These are phyloP conservation scores for Arthroderma uncinatum DNA, from an alignment of 2,329 filamentous ascomycete genomes.

Conservation along the genomic window DNA sequence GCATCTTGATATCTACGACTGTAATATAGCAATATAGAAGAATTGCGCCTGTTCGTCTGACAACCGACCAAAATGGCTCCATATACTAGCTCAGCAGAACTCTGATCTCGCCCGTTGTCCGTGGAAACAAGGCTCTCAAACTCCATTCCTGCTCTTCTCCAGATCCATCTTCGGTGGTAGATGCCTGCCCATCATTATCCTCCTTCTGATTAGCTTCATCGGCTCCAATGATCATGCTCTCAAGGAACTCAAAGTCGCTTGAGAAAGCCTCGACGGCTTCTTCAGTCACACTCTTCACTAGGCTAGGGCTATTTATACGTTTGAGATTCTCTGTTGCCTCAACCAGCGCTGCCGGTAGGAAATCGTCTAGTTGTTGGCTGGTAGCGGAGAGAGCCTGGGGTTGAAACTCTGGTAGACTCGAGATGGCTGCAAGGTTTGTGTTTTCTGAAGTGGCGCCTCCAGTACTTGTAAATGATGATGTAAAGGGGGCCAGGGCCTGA, in stretches of 20 bases:
- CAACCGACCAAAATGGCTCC: not conserved
- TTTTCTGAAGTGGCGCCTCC: constrained; percentile 6
- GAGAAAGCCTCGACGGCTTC: constrained; percentile 77
- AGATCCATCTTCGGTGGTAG: constrained; percentile 5
- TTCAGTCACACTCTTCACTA: constrained; percentile 68
- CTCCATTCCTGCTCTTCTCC: constrained; percentile 27
- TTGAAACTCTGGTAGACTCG: constrained; percentile 46
- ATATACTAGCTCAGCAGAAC: constrained; percentile 48
- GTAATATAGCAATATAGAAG: no score
- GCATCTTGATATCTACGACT: not conserved
- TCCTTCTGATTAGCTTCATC: constrained; percentile 40
- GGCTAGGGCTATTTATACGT: constrained; percentile 56
- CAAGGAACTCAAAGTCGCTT: constrained; percentile 64
- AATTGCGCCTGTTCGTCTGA: no score
- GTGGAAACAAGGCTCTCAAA: constrained; percentile 49
- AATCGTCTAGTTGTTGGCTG: constrained; percentile 73
- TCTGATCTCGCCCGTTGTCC: constrained; percentile 53
- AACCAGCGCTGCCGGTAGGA: constrained; percentile 83
- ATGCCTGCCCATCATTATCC: not conserved
- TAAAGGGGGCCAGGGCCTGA: constrained; percentile 41
- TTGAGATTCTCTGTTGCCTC: constrained; percentile 77
- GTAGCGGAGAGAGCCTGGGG: constrained; percentile 51
- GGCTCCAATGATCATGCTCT: constrained; percentile 48
- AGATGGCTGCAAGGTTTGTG: constrained; percentile 45
- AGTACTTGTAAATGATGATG: constrained; percentile 16